Percentiles rank a stretch among this genome's conserved stretches.
phyloP scores from a whole-genome alignment of 2,329 filamentous ascomycete species.

The Chaetothyriales sp. region DNA sequence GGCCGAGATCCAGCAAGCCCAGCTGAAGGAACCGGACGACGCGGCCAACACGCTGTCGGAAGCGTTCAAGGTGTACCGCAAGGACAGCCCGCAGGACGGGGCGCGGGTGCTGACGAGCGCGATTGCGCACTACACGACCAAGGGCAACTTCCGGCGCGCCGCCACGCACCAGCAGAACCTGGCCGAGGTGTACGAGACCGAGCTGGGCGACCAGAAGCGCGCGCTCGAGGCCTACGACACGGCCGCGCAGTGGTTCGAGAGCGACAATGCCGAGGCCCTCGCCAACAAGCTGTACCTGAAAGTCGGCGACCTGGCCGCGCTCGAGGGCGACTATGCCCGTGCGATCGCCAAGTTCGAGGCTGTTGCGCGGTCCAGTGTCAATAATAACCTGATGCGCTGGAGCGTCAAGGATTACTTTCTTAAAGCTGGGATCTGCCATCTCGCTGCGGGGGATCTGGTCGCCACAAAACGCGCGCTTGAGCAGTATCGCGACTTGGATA shows the following conservation, averaged over 20 bases:
- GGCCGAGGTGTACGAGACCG: conserved; percentile 70
- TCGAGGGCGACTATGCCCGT: conserved; percentile 72
- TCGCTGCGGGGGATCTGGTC: conserved; percentile 62
- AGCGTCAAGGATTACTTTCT: conserved; percentile 91
- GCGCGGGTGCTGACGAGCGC: conserved; percentile 64
- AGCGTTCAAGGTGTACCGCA: conserved; percentile 89
- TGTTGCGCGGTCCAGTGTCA: conserved; percentile 61
- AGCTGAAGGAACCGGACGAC: conserved; percentile 83
- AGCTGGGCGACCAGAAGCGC: conserved; percentile 60
- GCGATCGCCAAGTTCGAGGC: conserved; percentile 71
- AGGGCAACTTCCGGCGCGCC: conserved; percentile 81
- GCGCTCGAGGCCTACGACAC: conserved; percentile 73
- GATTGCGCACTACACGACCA: conserved; percentile 71
- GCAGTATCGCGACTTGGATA: conserved; percentile 65
- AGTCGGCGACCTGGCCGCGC: conserved; percentile 70
- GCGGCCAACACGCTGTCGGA: conserved; percentile 77
- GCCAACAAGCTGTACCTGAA: conserved; percentile 92
- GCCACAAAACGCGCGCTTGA: conserved; percentile 66
- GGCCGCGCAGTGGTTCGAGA: conserved; percentile 78
- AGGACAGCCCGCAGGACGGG: conserved; percentile 68
- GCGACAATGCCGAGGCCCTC: conserved; percentile 70
- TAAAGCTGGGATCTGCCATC: conserved; percentile 82
- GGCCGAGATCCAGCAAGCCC: conserved; percentile 61
- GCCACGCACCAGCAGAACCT: conserved; percentile 82
- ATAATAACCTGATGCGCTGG: conserved; percentile 87